These are phyloP conservation scores for Saccharata proteae DNA, from an alignment of 2,329 filamentous ascomycete genomes.

Conservation along the genomic window DNA sequence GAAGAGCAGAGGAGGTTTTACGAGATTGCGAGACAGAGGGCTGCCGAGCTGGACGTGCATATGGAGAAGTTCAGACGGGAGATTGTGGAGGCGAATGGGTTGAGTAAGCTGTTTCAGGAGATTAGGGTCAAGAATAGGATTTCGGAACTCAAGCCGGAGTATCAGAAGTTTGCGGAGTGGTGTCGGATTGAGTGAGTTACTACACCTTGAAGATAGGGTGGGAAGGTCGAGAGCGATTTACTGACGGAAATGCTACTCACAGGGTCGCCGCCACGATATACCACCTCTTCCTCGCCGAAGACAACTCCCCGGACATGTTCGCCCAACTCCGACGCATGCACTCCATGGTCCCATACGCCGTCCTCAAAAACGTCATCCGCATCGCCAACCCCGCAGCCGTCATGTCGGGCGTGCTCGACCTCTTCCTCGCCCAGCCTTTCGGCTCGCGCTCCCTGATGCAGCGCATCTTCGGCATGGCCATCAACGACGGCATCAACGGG, in stretches of 20 bases:
- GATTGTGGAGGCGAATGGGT: slow-evolving; percentile 65
- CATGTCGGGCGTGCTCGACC: slow-evolving; percentile 88
- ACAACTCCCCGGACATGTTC: slow-evolving; percentile 94
- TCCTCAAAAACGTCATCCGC: slow-evolving; percentile 93
- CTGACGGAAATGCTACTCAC: slow-evolving; percentile 10
- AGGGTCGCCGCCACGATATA: slow-evolving; percentile 87
- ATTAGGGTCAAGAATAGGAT: slow-evolving; percentile 85
- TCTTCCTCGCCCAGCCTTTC: slow-evolving; percentile 93
- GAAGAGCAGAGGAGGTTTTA: slow-evolving; percentile 93
- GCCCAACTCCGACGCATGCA: slow-evolving; percentile 90
- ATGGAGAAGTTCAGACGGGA: slow-evolving; percentile 73
- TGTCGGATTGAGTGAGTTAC: slow-evolving; percentile 64
- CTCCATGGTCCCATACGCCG: slow-evolving; percentile 80
- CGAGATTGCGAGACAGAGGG: slow-evolving; percentile 82
- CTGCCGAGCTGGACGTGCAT: slow-evolving; percentile 87
- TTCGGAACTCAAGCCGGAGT: slow-evolving; percentile 79
- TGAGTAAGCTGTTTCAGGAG: slow-evolving; percentile 85
- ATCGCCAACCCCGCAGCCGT: slow-evolving; percentile 94
- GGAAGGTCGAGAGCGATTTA: neutral
- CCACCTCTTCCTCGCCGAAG: slow-evolving; percentile 91
- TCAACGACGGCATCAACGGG: slow-evolving; percentile 78
- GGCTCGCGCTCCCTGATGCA: slow-evolving; percentile 83
- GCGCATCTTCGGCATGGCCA: slow-evolving; percentile 81
- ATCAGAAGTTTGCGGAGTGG: slow-evolving; percentile 98
- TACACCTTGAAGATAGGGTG: neutral